phyloP scores from a whole-genome alignment of 1,284 basidiomycete species.

The Malassezia psittaci region DNA sequence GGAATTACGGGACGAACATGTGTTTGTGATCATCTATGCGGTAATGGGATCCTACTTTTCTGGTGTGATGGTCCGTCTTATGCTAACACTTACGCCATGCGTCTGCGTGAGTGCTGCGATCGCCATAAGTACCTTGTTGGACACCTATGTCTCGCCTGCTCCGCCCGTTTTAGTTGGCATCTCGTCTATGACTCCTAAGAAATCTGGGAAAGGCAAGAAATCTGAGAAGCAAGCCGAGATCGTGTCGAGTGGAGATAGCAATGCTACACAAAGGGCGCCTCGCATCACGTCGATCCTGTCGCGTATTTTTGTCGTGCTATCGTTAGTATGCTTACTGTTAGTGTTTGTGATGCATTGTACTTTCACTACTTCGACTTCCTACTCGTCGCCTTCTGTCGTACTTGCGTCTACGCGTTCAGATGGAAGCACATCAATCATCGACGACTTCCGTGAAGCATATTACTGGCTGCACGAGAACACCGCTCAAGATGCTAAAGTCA shows the following conservation, averaged over 20 bases:
- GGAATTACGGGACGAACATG: constrained; percentile 85
- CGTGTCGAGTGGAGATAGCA: background rate
- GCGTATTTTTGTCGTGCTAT: constrained; percentile 62
- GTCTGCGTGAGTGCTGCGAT: constrained; percentile 86
- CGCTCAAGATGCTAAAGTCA: constrained; percentile 75
- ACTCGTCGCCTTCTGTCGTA: constrained; percentile 96
- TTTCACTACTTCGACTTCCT: constrained; percentile 86
- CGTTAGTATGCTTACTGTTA: constrained; percentile 67
- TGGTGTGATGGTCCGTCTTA: constrained; percentile 94
- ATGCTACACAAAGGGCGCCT: background rate
- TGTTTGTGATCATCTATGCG: constrained; percentile 98
- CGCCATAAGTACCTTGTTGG: constrained; percentile 74
- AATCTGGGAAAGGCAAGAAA: constrained; percentile 13
- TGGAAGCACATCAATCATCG: constrained; percentile 87
- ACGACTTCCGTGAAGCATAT: constrained; percentile 99
- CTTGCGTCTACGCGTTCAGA: constrained; percentile 70
- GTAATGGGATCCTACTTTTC: constrained; percentile 95
- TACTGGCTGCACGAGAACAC: constrained; percentile 98
- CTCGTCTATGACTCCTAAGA: constrained; percentile 30
- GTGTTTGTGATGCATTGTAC: constrained; percentile 82
- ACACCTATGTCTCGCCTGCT: constrained; percentile 63
- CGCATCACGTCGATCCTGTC: background rate
- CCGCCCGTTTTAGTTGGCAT: constrained; percentile 26
- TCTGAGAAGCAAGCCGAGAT: background rate
- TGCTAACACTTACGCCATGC: constrained; percentile 82